These are phyloP conservation scores for Asterionellopsis glacialis DNA, from an alignment of 108 stramenopile genomes.

Conservation along the genomic window DNA sequence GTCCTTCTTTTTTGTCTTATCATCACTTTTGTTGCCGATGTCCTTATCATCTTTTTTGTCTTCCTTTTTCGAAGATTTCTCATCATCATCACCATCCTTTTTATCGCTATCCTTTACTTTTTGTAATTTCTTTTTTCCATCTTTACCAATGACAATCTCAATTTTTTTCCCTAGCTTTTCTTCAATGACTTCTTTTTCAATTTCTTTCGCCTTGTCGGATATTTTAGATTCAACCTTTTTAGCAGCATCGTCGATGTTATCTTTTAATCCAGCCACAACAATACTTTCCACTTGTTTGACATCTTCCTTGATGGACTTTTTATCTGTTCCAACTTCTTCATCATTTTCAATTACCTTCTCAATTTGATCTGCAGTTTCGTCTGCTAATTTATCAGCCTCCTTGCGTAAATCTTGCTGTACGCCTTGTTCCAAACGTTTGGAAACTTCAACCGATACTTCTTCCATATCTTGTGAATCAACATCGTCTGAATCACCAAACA, in stretches of 20 bases:
- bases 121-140: slow-evolving; percentile 7
- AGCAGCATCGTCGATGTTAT: slow-evolving; percentile 38
- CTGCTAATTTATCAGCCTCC: slow-evolving; percentile 26
- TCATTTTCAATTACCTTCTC: slow-evolving; percentile 30
- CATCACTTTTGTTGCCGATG: neutral
- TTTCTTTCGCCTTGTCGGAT: slow-evolving; percentile 28
- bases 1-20: slow-evolving; percentile 1
- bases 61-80: slow-evolving; percentile 2
- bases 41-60: neutral
- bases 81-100: neutral
- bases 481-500: slow-evolving; percentile 26
- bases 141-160: slow-evolving; percentile 5
- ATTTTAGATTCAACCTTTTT: slow-evolving; percentile 18
- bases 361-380: slow-evolving; percentile 27
- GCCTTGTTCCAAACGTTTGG: slow-evolving; percentile 29
- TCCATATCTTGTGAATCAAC: slow-evolving; percentile 27
- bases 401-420: slow-evolving; percentile 26
- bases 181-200: slow-evolving; percentile 30
- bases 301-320: slow-evolving; percentile 14
- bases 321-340: slow-evolving; percentile 18
- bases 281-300: slow-evolving; percentile 17
- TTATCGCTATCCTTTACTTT: neutral
- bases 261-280: slow-evolving; percentile 29
- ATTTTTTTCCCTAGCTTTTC: slow-evolving; percentile 36
- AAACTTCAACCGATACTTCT: slow-evolving; percentile 23